Conservation (phyloP, 495 filamentous ascomycete species). For the Penicillium paxilli region DNA sequence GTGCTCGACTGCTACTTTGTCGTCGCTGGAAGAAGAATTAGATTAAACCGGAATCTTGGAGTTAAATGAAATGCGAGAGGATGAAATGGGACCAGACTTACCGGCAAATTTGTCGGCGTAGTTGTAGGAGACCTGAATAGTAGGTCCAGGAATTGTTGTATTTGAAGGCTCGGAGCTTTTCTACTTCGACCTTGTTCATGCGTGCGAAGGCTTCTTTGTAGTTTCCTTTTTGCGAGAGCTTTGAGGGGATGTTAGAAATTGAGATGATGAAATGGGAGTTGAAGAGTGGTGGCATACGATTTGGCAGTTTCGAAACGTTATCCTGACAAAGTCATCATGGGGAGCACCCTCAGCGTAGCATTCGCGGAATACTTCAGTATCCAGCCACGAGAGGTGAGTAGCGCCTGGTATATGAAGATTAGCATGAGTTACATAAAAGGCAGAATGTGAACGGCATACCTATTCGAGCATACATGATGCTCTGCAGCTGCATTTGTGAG, state of each 20-base stretch:
- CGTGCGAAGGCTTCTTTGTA: slow-evolving; percentile 69
- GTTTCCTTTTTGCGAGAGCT: slow-evolving; percentile 63
- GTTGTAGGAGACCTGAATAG: slow-evolving; percentile 69
- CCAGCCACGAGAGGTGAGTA: slow-evolving; percentile 62
- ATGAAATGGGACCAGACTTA: slow-evolving; percentile 23
- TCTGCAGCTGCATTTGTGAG: slow-evolving; percentile 67
- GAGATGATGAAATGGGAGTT: not conserved
- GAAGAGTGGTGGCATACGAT: slow-evolving; percentile 39
- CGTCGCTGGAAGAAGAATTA: slow-evolving; percentile 43
- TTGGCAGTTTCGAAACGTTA: slow-evolving; percentile 58
- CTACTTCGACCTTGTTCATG: slow-evolving; percentile 65
- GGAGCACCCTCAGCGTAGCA: slow-evolving; percentile 66
- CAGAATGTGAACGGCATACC: slow-evolving; percentile 44
- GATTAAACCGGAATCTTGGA: not conserved
- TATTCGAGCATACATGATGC: slow-evolving; percentile 73
- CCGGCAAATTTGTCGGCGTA: slow-evolving; percentile 69
- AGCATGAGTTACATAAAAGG: slow-evolving; percentile 9
- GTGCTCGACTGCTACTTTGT: slow-evolving; percentile 66
- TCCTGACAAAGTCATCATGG: slow-evolving; percentile 76
- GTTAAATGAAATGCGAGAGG: not conserved
- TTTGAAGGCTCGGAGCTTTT: slow-evolving; percentile 72
- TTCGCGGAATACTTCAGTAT: slow-evolving; percentile 74
- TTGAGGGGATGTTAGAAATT: slow-evolving; percentile 15
- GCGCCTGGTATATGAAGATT: slow-evolving; percentile 40
- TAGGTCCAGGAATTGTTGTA: slow-evolving; percentile 77